Percentiles rank a stretch among this genome's conserved stretches.
These are phyloP conservation scores for Ulmus americana DNA, from an alignment of 331 rosid species.

Conservation along the genomic window DNA sequence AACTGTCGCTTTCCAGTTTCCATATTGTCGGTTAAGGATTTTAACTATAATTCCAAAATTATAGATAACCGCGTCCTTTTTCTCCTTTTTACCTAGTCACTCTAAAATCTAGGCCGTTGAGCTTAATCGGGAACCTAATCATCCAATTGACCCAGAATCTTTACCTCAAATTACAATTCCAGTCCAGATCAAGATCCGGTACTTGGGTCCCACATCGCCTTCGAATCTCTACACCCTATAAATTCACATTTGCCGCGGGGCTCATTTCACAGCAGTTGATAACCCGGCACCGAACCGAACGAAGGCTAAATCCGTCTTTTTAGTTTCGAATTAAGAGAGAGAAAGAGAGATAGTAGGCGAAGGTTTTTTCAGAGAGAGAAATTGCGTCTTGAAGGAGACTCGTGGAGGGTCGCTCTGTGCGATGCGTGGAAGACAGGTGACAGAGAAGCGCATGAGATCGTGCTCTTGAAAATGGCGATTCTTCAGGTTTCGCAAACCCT, in stretches of 20 bases:
- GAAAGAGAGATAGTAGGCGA: background rate
- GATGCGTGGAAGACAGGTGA: constrained; percentile 51
- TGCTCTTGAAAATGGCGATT: constrained; percentile 31
- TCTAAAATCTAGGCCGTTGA: too few relatives aligned
- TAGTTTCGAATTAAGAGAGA: background rate
- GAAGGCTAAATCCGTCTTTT: constrained; percentile 47
- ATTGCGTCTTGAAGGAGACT: constrained; percentile 20
- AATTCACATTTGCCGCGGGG: constrained; percentile 1
- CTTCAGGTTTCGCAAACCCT: constrained; percentile 13
- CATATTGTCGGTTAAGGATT: too few relatives aligned
- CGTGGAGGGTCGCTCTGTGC: constrained; percentile 40
- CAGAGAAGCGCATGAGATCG: constrained; percentile 31
- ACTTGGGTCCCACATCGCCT: background rate
- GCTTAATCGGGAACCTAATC: too few relatives aligned
- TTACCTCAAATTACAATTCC: background rate
- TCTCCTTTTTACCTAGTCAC: too few relatives aligned
- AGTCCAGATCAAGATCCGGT: too few relatives aligned
- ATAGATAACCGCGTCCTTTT: too few relatives aligned
- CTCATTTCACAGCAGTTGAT: background rate
- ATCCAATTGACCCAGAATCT: too few relatives aligned
- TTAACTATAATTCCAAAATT: too few relatives aligned
- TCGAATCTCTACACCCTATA: background rate
- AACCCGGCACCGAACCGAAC: background rate
- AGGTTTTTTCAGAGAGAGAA: constrained; percentile 4
- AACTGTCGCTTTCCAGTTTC: too few relatives aligned